phyloP scores from a whole-genome alignment of 148 eudicot genomes.

The Persicaria maculosa region DNA sequence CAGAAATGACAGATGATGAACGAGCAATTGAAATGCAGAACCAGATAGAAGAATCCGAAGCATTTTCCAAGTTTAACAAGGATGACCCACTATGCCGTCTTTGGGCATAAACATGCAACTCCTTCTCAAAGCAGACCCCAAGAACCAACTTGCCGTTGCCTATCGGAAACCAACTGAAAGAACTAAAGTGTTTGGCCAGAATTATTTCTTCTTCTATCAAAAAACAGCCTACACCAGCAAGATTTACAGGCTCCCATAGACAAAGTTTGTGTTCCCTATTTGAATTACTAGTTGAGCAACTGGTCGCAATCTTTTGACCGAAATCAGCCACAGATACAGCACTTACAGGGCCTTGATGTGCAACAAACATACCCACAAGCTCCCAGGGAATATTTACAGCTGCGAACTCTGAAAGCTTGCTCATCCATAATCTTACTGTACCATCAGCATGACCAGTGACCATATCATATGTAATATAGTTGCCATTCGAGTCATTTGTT shows the following conservation, averaged over 20 bases:
- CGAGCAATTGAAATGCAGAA: constrained; percentile 50
- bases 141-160: constrained; percentile 68
- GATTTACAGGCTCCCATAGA: constrained; percentile 64
- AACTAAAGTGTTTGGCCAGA: constrained; percentile 42
- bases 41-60: constrained; percentile 53
- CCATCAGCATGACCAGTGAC: constrained; percentile 75
- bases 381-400: constrained; percentile 44
- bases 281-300: constrained; percentile 27
- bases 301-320: constrained; percentile 76
- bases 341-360: constrained; percentile 48
- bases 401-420: constrained; percentile 28
- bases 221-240: constrained; percentile 47
- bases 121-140: constrained; percentile 72
- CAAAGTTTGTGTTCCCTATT: constrained; percentile 27
- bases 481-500: constrained; percentile 23
- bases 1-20: constrained; percentile 32
- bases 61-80: constrained; percentile 21
- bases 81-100: constrained; percentile 31
- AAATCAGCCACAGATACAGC: constrained; percentile 51
- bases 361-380: constrained; percentile 70
- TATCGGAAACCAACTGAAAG: constrained; percentile 57
- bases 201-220: constrained; percentile 55
- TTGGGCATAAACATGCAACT: constrained; percentile 62
- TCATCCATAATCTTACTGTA: constrained; percentile 76
- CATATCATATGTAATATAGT: constrained; percentile 53